These are phyloP conservation scores for Taphrina confusa DNA, from an alignment of 1,139 yeast genomes.

Conservation along the genomic window DNA sequence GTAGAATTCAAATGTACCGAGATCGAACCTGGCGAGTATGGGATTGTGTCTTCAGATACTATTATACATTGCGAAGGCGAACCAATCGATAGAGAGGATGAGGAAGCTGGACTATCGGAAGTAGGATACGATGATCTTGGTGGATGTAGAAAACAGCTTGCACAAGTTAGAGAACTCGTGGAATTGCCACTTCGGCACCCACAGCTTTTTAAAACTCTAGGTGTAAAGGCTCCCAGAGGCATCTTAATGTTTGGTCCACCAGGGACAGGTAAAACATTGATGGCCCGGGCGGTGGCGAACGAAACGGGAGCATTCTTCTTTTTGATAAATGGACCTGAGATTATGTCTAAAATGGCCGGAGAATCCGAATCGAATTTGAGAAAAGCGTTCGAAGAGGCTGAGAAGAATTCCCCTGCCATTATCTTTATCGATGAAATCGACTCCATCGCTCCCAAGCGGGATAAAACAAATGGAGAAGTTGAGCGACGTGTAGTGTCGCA, in stretches of 20 bases:
- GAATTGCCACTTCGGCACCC: constrained; percentile 97
- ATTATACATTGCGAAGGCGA: constrained; percentile 99
- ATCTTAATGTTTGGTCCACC: constrained; percentile 98
- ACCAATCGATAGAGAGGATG: constrained; percentile 98
- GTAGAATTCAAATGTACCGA: constrained; percentile 98
- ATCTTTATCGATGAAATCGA: constrained; percentile 98
- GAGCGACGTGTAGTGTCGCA: constrained; percentile 98
- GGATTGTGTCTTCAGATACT: constrained; percentile 98
- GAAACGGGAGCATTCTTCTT: constrained; percentile 99
- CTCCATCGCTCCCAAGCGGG: constrained; percentile 99
- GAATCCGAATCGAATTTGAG: constrained; percentile 96
- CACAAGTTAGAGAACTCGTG: constrained; percentile 94
- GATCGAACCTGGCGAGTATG: constrained; percentile 95
- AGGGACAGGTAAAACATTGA: constrained; percentile 97
- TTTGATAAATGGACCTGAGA: constrained; percentile 98
- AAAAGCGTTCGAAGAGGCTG: constrained; percentile 99
- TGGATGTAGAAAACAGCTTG: constrained; percentile 98
- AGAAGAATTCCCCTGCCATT: constrained; percentile 95
- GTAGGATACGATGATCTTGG: constrained; percentile 99
- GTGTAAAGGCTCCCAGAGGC: constrained; percentile 97
- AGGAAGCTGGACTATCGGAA: constrained; percentile 90
- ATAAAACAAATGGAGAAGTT: constrained; percentile 98
- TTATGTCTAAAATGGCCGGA: constrained; percentile 99
- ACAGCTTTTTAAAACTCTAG: constrained; percentile 91
- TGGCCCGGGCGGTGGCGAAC: constrained; percentile 99